phyloP scores from a whole-genome alignment of 352 stramenopile species.

The Phytophthora rubi region DNA sequence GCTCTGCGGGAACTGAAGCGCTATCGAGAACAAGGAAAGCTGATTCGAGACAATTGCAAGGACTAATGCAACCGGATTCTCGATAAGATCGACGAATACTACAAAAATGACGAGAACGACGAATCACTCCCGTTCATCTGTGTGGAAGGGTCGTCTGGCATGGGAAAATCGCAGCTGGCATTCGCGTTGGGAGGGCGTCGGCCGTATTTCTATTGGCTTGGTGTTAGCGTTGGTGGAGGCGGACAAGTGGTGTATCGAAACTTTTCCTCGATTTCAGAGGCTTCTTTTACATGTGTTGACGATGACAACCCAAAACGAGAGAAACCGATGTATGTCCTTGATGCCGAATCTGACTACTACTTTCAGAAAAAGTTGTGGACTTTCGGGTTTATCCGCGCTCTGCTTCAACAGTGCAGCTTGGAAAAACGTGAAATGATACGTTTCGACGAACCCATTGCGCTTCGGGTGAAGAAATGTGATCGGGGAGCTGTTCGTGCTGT shows the following conservation, averaged over 20 bases:
- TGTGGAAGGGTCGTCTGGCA: too few species aligned
- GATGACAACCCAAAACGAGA: too few species aligned
- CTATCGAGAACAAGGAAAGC: background rate
- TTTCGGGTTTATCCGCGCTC: background rate
- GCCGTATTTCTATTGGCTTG: constrained; percentile 2
- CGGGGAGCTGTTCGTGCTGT: background rate
- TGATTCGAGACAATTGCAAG: background rate
- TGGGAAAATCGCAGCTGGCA: background rate
- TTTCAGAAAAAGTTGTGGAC: background rate
- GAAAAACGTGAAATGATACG: background rate
- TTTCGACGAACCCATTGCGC: background rate
- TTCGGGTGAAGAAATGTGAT: background rate
- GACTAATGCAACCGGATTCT: background rate
- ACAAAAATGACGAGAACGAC: background rate
- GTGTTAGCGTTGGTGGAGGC: background rate
- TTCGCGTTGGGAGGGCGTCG: background rate
- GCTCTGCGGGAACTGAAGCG: background rate
- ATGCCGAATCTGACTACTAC: background rate
- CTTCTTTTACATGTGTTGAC: too few species aligned
- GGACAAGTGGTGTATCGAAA: background rate
- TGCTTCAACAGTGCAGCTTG: background rate
- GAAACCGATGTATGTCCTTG: background rate
- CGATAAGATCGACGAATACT: background rate
- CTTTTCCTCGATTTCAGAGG: background rate
- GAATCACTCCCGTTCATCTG: too few species aligned